These are phyloP conservation scores for Geotrichum carabidarum DNA, from an alignment of 1,139 yeast genomes.

Conservation along the genomic window DNA sequence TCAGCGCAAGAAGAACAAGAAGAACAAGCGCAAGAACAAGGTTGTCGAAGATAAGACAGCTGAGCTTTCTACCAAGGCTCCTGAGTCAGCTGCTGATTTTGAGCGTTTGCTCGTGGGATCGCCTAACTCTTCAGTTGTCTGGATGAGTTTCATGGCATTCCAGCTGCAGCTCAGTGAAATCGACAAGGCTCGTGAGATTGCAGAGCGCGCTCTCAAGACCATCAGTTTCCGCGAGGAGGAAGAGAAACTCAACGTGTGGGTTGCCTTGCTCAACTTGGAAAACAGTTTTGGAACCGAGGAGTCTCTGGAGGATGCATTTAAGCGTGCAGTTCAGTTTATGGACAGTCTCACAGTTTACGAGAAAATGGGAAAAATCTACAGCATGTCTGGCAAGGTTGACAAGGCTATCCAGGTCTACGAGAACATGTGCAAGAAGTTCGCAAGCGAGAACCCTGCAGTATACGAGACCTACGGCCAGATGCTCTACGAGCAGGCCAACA, in stretches of 20 bases:
- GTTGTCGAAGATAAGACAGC: slow-evolving; percentile 76
- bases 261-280: slow-evolving; percentile 89
- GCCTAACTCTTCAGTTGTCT: slow-evolving; percentile 86
- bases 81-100: slow-evolving; percentile 85
- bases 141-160: slow-evolving; percentile 99
- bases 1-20: slow-evolving; percentile 28
- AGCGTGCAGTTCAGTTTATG: slow-evolving; percentile 84
- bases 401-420: slow-evolving; percentile 68
- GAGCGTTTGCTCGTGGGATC: slow-evolving; percentile 87
- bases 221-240: slow-evolving; percentile 88
- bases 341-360: slow-evolving; percentile 78
- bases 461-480: slow-evolving; percentile 81
- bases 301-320: slow-evolving; percentile 71
- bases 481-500: slow-evolving; percentile 49
- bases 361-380: slow-evolving; percentile 69
- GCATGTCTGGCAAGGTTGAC: slow-evolving; percentile 56
- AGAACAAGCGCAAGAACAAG: slow-evolving; percentile 40
- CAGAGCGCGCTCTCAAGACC: slow-evolving; percentile 84
- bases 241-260: slow-evolving; percentile 93
- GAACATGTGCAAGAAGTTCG: slow-evolving; percentile 73
- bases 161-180: slow-evolving; percentile 89
- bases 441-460: slow-evolving; percentile 52
- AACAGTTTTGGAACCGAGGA: slow-evolving; percentile 88
- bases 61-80: slow-evolving; percentile 71
- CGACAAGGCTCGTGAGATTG: slow-evolving; percentile 91